Conservation (phyloP, 2,329 filamentous ascomycete genomes). For the Phoma sp. region DNA sequence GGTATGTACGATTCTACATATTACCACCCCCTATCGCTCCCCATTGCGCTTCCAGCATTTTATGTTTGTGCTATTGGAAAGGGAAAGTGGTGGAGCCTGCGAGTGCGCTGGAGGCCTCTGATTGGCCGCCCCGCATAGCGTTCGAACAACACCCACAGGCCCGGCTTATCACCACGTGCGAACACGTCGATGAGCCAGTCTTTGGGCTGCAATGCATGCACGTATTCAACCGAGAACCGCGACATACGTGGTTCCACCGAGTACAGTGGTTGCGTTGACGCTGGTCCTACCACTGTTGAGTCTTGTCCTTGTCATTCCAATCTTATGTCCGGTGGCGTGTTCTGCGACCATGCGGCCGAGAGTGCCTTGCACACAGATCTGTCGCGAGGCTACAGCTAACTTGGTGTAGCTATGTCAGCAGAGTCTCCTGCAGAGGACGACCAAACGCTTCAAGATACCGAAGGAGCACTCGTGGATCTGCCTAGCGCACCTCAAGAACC, state of each 20-base stretch:
- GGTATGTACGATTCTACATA: slow-evolving; percentile 23
- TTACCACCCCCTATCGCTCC: no score
- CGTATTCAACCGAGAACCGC: slow-evolving; percentile 18
- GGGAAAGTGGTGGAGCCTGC: slow-evolving; percentile 9
- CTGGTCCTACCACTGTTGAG: slow-evolving; percentile 4
- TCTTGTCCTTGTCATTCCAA: neutral
- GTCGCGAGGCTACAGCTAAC: slow-evolving; percentile 13
- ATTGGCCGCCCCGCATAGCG: slow-evolving; percentile 11
- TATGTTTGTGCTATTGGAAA: neutral
- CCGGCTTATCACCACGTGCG: slow-evolving; percentile 38
- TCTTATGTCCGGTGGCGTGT: neutral
- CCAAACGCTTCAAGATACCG: neutral
- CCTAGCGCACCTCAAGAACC: neutral
- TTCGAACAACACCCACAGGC: slow-evolving; percentile 20
- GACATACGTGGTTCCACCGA: slow-evolving; percentile 28
- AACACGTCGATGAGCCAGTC: slow-evolving; percentile 20
- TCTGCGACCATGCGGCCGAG: slow-evolving; percentile 1
- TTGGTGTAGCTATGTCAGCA: slow-evolving; percentile 1
- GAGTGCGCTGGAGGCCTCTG: neutral
- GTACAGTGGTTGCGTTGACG: slow-evolving; percentile 6
- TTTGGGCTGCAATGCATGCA: slow-evolving; percentile 38
- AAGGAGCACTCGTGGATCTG: neutral
- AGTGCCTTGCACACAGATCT: slow-evolving; percentile 5
- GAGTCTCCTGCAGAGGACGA: neutral
- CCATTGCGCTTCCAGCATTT: no score